Evolutionary conservation across 352 stramenopile species (phyloP), one percentile per base, ranked within the genome.

Genomic region (Globisporangium carolinianum): DNA sequence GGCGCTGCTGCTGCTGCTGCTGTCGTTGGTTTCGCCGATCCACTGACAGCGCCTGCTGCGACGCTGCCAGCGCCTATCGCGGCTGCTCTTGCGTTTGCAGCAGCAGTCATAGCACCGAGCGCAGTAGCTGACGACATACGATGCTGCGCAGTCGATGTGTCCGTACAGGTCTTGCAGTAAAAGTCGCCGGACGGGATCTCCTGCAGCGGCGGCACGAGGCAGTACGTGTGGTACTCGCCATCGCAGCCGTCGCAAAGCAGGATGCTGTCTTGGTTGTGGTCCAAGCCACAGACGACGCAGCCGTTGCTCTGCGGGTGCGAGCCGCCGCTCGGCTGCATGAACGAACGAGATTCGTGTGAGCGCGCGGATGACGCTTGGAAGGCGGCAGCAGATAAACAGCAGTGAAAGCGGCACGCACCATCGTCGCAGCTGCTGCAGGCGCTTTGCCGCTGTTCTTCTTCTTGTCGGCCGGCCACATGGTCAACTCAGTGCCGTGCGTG

Each of bases 161-260:
- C 74, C 9, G 67, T 84, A 55, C 79, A 83, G 51, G 79, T 86
- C 61, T 83, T 80, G 60, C 82, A 94, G 68, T 88, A 94, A 52
- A 94, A 94, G 54, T 94, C 82, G 42, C 80, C 82, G 4, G 75
- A 67, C 6, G 84, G 84, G 65, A 94, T 89, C 63, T 89, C 75
- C 0, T 60, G 59, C 5, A 94, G 69, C 48, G 84, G 82, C 7
- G 84, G 84, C 51, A 82, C 71, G 14, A 94, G 78, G 67, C 84
- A 94, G 60, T 91, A 90, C 11, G 63, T 92, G 71, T 94, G 84
- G 67, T 92, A 94, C 72, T 94, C 84, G n/a, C 69, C 82, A 55
- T 91, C 79, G 62, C 84, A 94, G 66, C 83, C 81, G 57, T 94
- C 84, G 41, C 84, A 94, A 8, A 94, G 73, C 51, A 94, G 51